Percentiles rank a stretch among this genome's conserved stretches.
Evolutionary conservation across 805 yeast genomes (phyloP).

Genomic region (Myxozyma nipponensis): DNA sequence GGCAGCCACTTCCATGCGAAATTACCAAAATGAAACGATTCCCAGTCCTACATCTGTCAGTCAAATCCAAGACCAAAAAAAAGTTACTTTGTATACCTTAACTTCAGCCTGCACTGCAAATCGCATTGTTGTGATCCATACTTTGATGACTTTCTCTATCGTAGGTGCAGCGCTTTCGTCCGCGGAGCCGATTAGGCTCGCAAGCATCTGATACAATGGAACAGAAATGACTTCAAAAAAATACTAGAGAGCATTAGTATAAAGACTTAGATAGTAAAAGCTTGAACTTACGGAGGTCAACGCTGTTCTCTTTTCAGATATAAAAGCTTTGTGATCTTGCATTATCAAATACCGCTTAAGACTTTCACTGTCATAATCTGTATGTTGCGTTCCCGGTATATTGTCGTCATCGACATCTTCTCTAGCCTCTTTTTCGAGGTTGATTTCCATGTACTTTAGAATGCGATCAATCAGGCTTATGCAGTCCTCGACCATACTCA

Average conservation of each 20-base stretch:
- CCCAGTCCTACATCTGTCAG: constrained; percentile 14
- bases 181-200: constrained; percentile 11
- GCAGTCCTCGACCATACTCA: constrained; percentile 11
- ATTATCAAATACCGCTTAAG: constrained; percentile 10
- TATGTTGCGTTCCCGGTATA: constrained; percentile 4
- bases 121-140: background rate
- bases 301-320: constrained; percentile 3
- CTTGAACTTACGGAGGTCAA: constrained; percentile 10
- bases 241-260: background rate
- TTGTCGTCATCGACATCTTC: background rate
- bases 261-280: background rate
- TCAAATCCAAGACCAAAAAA: background rate
- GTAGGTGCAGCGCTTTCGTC: background rate
- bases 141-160: background rate
- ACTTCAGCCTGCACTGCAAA: background rate
- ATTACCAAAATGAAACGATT: constrained; percentile 15
- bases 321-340: constrained; percentile 5
- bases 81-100: background rate
- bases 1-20: constrained; percentile 27
- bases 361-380: constrained; percentile 13
- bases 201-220: too few species aligned
- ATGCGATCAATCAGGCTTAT: constrained; percentile 6
- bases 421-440: background rate
- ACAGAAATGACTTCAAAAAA: constrained; percentile 5
- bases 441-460: background rate